Evolutionary conservation across 441 rosid species (phyloP).

Genomic region (Corymbia calophylla): DNA sequence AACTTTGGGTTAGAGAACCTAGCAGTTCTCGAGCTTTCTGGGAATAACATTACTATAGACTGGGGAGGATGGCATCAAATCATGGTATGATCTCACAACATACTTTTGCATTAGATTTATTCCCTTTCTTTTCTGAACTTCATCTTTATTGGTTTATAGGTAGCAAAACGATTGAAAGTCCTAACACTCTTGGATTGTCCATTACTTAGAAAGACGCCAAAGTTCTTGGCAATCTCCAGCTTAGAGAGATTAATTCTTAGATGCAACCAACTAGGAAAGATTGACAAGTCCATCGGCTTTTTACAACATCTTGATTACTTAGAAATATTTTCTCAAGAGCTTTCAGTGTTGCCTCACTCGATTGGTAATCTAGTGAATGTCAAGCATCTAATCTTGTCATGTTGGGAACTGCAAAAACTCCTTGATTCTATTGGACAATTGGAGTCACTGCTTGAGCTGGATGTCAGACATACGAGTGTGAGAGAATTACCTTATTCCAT

Average conservation of each 20-base stretch:
- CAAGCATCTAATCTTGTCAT: no score
- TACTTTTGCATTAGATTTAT: background rate
- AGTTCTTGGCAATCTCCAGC: background rate
- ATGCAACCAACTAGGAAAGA: no score
- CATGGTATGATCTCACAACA: background rate
- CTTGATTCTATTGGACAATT: no score
- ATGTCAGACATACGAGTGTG: no score
- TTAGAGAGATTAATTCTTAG: background rate
- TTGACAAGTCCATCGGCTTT: no score
- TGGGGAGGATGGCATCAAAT: background rate
- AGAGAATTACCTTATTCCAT: no score
- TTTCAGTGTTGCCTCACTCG: no score
- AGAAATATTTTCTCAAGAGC: no score
- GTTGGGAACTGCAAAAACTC: no score
- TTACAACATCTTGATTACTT: no score
- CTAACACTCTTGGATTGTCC: background rate
- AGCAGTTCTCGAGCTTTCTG: background rate
- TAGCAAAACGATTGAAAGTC: background rate
- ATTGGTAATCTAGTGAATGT: no score
- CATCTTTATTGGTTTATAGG: background rate
- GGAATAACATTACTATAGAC: background rate
- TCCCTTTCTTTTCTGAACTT: background rate
- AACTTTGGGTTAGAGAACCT: background rate
- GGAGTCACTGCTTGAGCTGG: no score
- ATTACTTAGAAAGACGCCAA: background rate